Evolutionary conservation across 2,329 filamentous ascomycete species (phyloP).

Genomic region (Alternaria panax): DNA sequence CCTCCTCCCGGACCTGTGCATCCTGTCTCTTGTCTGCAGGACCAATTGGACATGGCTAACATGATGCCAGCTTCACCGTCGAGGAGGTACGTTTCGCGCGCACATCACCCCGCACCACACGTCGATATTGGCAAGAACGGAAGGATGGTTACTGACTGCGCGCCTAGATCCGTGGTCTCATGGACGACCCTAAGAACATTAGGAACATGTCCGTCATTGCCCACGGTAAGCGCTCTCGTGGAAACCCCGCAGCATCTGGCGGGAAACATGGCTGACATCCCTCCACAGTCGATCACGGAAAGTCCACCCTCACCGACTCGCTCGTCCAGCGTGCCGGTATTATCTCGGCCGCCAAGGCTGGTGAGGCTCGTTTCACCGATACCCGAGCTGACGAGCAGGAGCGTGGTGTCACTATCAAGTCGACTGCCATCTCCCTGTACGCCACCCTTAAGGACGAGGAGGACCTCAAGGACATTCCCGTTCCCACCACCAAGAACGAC

Average conservation of each 20-base stretch:
- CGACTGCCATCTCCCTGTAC: conserved; percentile 98
- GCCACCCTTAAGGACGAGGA: conserved; percentile 80
- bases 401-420: conserved; percentile 99
- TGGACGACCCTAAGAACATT: conserved; percentile 80
- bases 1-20: background rate
- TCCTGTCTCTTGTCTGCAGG: background rate
- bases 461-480: conserved; percentile 92
- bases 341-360: conserved; percentile 96
- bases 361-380: conserved; percentile 94
- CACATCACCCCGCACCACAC: conserved; percentile 27
- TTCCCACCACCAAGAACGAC: conserved; percentile 88
- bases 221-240: conserved; percentile 68
- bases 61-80: conserved; percentile 85
- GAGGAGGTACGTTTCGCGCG: conserved; percentile 71
- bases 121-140: conserved; percentile 20
- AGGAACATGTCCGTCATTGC: conserved; percentile 99
- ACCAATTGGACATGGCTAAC: conserved; percentile 56
- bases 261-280: conserved; percentile 34
- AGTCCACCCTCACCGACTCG: conserved; percentile 99
- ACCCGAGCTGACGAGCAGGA: conserved; percentile 98
- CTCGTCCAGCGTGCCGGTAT: conserved; percentile 99
- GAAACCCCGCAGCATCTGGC: conserved; percentile 22
- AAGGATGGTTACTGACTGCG: conserved; percentile 37
- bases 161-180: conserved; percentile 72
- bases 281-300: conserved; percentile 89